Percentiles rank a stretch among this genome's conserved stretches.
phyloP scores from a whole-genome alignment of 495 filamentous ascomycete genomes.

The Aspergillus leporis region DNA sequence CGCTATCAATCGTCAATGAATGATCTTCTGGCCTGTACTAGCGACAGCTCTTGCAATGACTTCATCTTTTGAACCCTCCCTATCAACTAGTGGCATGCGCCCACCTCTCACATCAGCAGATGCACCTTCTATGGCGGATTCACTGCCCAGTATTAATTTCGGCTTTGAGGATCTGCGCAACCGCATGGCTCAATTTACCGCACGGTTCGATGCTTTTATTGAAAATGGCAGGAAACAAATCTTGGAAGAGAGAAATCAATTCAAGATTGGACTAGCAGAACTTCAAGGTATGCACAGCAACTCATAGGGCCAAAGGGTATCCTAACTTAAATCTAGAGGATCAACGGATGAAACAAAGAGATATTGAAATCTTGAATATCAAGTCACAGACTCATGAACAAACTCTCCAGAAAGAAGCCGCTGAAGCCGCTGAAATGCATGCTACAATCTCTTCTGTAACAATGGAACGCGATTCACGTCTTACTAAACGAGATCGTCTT shows the following conservation, averaged over 20 bases:
- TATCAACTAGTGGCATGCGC: conserved; percentile 74
- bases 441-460: conserved; percentile 72
- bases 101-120: conserved; percentile 60
- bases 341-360: conserved; percentile 81
- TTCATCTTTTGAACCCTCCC: conserved; percentile 71
- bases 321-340: conserved; percentile 63
- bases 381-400: conserved; percentile 77
- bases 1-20: neutral
- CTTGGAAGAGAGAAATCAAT: conserved; percentile 89
- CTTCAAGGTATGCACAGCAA: conserved; percentile 66
- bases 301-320: neutral
- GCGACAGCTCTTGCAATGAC: conserved; percentile 50
- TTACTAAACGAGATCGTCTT: conserved; percentile 69
- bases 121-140: conserved; percentile 70
- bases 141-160: conserved; percentile 88
- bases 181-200: conserved; percentile 91
- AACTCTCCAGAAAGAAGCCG: conserved; percentile 79
- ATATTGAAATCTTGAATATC: conserved; percentile 79
- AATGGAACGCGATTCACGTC: conserved; percentile 71
- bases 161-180: conserved; percentile 94
- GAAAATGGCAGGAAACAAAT: conserved; percentile 85
- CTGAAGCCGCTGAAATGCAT: conserved; percentile 88
- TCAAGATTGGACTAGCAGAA: conserved; percentile 85
- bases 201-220: conserved; percentile 90
- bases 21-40: neutral